phyloP scores from a whole-genome alignment of 2,329 filamentous ascomycete genomes.

The Hypocreales sp. region DNA sequence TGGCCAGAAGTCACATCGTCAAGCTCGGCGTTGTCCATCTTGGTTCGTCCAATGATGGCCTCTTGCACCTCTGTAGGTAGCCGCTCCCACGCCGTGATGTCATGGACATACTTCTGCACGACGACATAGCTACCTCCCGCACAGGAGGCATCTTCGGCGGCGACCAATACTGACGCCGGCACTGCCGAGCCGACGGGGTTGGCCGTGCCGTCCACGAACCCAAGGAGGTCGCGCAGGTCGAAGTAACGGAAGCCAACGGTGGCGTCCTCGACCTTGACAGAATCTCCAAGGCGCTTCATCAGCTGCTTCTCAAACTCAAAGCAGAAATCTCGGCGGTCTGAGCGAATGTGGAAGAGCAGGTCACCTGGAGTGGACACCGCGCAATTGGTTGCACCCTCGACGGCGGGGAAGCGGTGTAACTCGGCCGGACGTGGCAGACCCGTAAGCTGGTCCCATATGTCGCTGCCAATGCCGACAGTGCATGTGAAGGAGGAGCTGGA shows the following conservation, averaged over 20 bases:
- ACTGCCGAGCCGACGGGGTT: conserved; percentile 35
- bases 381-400: conserved; percentile 31
- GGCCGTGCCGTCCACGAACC: conserved; percentile 45
- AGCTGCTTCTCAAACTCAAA: conserved; percentile 44
- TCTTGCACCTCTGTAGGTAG: conserved; percentile 37
- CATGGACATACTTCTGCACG: conserved; percentile 42
- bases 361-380: conserved; percentile 41
- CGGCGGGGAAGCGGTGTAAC: conserved; percentile 30
- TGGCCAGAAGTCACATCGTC: conserved; percentile 28
- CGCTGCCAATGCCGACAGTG: conserved; percentile 37
- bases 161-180: conserved; percentile 24
- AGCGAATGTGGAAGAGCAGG: conserved; percentile 41
- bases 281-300: conserved; percentile 28
- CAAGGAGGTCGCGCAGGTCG: conserved; percentile 40
- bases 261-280: conserved; percentile 32
- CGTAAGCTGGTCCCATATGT: conserved; percentile 32
- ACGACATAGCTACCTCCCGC: conserved; percentile 41
- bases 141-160: conserved; percentile 20
- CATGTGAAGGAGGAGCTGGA: conserved; percentile 27
- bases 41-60: conserved; percentile 39
- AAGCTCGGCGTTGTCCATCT: conserved; percentile 40
- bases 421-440: conserved; percentile 29
- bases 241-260: conserved; percentile 45
- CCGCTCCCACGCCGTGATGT: conserved; percentile 28
- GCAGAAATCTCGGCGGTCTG: conserved; percentile 37